Percentiles rank a stretch among this genome's conserved stretches.
phyloP scores from a whole-genome alignment of 2,329 filamentous ascomycete genomes.

The Alternaria metachromatica region DNA sequence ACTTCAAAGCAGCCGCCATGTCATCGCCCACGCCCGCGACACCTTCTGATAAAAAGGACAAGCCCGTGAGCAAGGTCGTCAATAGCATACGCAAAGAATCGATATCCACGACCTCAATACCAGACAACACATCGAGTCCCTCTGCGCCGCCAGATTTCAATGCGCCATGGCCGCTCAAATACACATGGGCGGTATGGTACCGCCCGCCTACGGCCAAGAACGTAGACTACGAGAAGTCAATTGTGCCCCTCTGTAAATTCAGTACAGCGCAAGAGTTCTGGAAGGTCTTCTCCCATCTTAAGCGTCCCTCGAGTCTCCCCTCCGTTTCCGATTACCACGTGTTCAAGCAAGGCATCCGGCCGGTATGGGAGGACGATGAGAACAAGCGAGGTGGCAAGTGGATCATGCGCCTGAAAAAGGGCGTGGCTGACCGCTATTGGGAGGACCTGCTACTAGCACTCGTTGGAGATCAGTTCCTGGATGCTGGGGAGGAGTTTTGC shows the following conservation, averaged over 20 bases:
- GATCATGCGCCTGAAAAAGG: constrained; percentile 97
- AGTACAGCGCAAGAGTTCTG: constrained; percentile 89
- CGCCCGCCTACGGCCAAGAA: constrained; percentile 95
- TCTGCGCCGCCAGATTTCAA: constrained; percentile 47
- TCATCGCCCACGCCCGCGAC: constrained; percentile 58
- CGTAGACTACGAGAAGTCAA: constrained; percentile 97
- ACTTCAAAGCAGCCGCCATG: constrained; percentile 68
- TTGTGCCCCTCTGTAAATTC: constrained; percentile 83
- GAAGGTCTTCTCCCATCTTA: constrained; percentile 85
- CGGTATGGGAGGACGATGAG: constrained; percentile 98
- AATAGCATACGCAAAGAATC: constrained; percentile 47
- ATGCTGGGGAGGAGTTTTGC: constrained; percentile 92
- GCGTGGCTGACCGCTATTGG: constrained; percentile 95
- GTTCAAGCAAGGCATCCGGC: constrained; percentile 94
- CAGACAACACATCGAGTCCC: constrained; percentile 48
- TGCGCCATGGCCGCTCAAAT: constrained; percentile 68
- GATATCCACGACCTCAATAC: constrained; percentile 29
- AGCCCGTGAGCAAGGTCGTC: constrained; percentile 37
- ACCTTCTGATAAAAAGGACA: constrained; percentile 66
- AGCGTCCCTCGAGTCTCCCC: constrained; percentile 84
- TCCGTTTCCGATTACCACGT: constrained; percentile 97
- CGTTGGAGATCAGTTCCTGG: constrained; percentile 91
- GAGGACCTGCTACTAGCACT: constrained; percentile 91
- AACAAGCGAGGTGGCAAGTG: constrained; percentile 97
- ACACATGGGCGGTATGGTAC: constrained; percentile 97